Conservation (phyloP, 2,329 filamentous ascomycete species). For the Ophiostoma australiae region DNA sequence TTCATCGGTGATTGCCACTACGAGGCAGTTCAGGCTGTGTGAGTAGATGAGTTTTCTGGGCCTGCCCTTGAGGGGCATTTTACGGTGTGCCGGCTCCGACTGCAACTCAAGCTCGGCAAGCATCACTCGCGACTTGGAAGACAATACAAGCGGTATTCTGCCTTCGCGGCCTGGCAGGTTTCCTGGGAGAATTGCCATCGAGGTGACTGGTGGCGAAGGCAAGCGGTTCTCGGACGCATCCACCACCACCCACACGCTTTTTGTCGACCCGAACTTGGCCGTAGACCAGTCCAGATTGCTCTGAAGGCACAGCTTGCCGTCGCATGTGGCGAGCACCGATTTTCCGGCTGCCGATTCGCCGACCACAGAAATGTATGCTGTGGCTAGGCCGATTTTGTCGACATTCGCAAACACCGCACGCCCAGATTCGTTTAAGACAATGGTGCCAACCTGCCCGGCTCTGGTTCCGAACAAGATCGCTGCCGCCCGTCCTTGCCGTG, state of each 20-base stretch:
- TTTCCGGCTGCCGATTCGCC: conserved; percentile 23
- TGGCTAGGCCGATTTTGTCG: conserved; percentile 31
- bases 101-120: conserved; percentile 49
- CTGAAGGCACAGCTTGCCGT: conserved; percentile 44
- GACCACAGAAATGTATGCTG: conserved; percentile 29
- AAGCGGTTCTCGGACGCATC: conserved; percentile 46
- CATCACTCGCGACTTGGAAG: conserved; percentile 48
- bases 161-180: conserved; percentile 39
- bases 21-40: conserved; percentile 46
- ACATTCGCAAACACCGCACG: conserved; percentile 28
- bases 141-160: conserved; percentile 45
- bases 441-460: conserved; percentile 47
- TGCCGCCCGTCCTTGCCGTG: conserved; percentile 29
- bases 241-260: conserved; percentile 46
- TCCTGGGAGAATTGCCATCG: conserved; percentile 41
- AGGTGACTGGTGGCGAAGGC: conserved; percentile 45
- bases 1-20: conserved; percentile 46
- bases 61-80: conserved; percentile 44
- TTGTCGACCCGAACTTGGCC: conserved; percentile 39
- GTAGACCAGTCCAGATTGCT: conserved; percentile 32
- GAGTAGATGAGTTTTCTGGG: conserved; percentile 54
- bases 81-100: conserved; percentile 46
- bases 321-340: conserved; percentile 46
- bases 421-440: conserved; percentile 31
- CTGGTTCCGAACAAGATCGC: conserved; percentile 45